A percentile compares a stretch with the other conserved stretches of the same genome.
These are phyloP conservation scores for Dothideomycetidae sp. DNA, from an alignment of 2,329 filamentous ascomycete genomes.

Conservation along the genomic window DNA sequence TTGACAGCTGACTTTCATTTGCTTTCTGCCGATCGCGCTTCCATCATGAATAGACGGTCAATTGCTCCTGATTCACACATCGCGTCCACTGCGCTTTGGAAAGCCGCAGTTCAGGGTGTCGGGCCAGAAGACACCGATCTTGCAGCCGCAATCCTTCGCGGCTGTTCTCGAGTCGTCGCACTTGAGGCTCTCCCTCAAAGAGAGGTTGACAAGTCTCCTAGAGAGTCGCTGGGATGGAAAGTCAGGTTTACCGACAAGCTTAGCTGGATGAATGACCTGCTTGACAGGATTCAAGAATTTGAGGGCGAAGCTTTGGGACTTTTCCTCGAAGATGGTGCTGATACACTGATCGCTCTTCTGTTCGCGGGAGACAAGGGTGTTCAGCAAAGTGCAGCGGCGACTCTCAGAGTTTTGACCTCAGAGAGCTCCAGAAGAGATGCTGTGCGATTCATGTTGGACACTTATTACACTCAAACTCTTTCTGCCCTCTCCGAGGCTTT, in stretches of 20 bases:
- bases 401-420: slow-evolving; percentile 69
- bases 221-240: slow-evolving; percentile 63
- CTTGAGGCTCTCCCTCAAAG: slow-evolving; percentile 53
- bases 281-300: slow-evolving; percentile 70
- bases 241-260: slow-evolving; percentile 49
- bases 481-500: slow-evolving; percentile 43
- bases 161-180: slow-evolving; percentile 54
- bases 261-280: slow-evolving; percentile 52
- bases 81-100: slow-evolving; percentile 65
- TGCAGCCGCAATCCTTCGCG: slow-evolving; percentile 59
- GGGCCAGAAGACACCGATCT: slow-evolving; percentile 53
- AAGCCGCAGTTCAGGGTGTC: slow-evolving; percentile 55
- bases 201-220: slow-evolving; percentile 28
- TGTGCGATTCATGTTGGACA: slow-evolving; percentile 44
- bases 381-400: slow-evolving; percentile 63
- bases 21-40: slow-evolving; percentile 52
- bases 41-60: slow-evolving; percentile 45
- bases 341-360: slow-evolving; percentile 62
- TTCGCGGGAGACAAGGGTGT: slow-evolving; percentile 68
- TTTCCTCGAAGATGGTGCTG: slow-evolving; percentile 55
- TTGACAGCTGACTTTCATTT: slow-evolving; percentile 59
- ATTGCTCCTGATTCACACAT: slow-evolving; percentile 54
- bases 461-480: slow-evolving; percentile 42
- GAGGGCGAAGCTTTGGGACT: slow-evolving; percentile 51
- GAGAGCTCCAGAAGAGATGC: slow-evolving; percentile 50